A percentile compares a stretch with the other conserved stretches of the same genome.
These are phyloP conservation scores for Aspergillus eucalypticola DNA, from an alignment of 2,329 filamentous ascomycete genomes.

Conservation along the genomic window DNA sequence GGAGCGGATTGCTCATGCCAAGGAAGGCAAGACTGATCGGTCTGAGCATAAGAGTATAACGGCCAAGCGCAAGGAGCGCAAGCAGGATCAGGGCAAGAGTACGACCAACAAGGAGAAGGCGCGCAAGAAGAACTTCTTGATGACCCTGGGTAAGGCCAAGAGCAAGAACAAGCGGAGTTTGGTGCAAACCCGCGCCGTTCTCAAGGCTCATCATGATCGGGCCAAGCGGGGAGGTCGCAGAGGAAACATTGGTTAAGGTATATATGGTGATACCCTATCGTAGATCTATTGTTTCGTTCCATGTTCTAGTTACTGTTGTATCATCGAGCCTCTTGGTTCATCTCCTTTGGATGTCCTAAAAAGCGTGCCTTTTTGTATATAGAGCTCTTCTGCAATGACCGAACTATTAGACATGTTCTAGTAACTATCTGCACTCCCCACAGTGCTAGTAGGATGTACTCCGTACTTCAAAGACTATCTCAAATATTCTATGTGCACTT, in stretches of 20 bases:
- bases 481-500: background rate
- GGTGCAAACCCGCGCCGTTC: slow-evolving; percentile 75
- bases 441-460: too few species aligned
- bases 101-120: slow-evolving; percentile 97
- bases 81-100: slow-evolving; percentile 86
- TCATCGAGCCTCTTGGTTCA: slow-evolving; percentile 10
- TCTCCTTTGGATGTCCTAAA: slow-evolving; percentile 15
- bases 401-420: background rate
- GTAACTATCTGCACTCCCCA: background rate
- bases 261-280: slow-evolving; percentile 5
- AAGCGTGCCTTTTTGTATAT: slow-evolving; percentile 3
- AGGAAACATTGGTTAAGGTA: slow-evolving; percentile 58
- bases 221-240: slow-evolving; percentile 81
- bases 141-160: slow-evolving; percentile 96
- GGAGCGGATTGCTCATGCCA: slow-evolving; percentile 79
- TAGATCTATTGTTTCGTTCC: background rate
- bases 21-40: slow-evolving; percentile 75
- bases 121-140: slow-evolving; percentile 96
- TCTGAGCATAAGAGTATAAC: slow-evolving; percentile 83
- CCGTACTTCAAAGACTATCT: background rate
- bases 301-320: background rate
- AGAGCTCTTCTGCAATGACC: background rate
- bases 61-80: slow-evolving; percentile 81
- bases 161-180: slow-evolving; percentile 93
- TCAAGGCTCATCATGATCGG: slow-evolving; percentile 79